Evolutionary conservation across 139 green algal genomes (phyloP), one percentile per base, ranked within the genome.

Genomic region (Closterium sp.): DNA sequence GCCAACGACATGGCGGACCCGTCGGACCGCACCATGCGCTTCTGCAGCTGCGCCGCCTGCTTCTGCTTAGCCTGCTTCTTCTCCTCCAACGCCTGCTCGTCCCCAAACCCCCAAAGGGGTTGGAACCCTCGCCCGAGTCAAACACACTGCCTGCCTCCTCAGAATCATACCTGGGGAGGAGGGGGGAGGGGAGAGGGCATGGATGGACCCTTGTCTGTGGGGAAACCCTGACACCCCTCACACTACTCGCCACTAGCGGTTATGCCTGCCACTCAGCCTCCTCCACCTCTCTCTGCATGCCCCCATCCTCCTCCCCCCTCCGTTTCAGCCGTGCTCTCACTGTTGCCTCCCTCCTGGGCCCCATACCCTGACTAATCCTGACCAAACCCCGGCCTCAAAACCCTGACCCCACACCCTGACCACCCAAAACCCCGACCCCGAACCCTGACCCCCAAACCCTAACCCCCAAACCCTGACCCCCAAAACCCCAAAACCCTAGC

Each of bases 1-100:
- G 97, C 97, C 84, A 99, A 93, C 2, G 93, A 96, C 98, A 99
- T 99, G 87, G 91, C 91, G 38, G 84, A 97, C 87, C 98, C 98
- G 89, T 99, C 93, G 33, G 33, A 19, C 85, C 93, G 33, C 25
- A 94, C 87, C 91, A 93, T 36, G 32, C 83, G 85, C 35, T 92
- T 89, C 87, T 93, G 90, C 34, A 93, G 43, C 88, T 88, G 34
- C 34, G 43, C 90, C 16, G 55, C 55, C 4, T 16, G 16, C 16
- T 76, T 19, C 55, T 76, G 23, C 55, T 76, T 76, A 19, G 16
- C 19, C 83, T 86, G 19, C 21, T 93, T 87, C 10, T 89, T 94
- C 85, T 89, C 90, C 1, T 89, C 88, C 32, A 93, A 92, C 21
- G 21, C 85, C 31, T 91, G 36, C 32, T 94, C 92, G 33, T 95